Percentiles rank a stretch among this genome's conserved stretches.
These are phyloP conservation scores for Hibiscus syriacus DNA, from an alignment of 345 rosid species.

Conservation along the genomic window DNA sequence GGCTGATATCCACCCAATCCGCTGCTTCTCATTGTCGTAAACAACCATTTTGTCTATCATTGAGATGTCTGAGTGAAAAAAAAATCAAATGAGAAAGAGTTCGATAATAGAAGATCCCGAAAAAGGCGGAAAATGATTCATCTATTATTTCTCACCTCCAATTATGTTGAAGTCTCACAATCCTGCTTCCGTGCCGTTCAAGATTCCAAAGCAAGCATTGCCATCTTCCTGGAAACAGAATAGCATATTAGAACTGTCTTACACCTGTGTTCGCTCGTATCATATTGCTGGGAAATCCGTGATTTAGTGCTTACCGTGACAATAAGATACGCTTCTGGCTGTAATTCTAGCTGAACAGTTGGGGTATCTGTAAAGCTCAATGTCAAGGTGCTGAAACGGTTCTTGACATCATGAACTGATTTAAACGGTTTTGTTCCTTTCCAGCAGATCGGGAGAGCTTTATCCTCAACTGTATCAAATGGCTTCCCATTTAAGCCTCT, in stretches of 20 bases:
- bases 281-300: background rate
- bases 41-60: constrained; percentile 56
- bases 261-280: background rate
- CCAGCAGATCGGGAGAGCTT: constrained; percentile 77
- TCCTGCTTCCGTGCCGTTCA: constrained; percentile 55
- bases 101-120: background rate
- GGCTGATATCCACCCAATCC: constrained; percentile 60
- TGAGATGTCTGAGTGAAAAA: constrained; percentile 34
- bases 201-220: constrained; percentile 76
- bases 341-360: constrained; percentile 37
- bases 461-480: constrained; percentile 45
- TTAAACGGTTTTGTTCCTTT: constrained; percentile 53
- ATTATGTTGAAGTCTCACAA: constrained; percentile 39
- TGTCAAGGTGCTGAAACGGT: constrained; percentile 49
- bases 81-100: background rate
- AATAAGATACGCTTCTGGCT: constrained; percentile 71
- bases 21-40: constrained; percentile 71
- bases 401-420: constrained; percentile 37
- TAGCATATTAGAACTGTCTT: background rate
- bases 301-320: constrained; percentile 44
- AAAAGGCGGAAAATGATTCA: background rate
- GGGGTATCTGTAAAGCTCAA: constrained; percentile 41
- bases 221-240: constrained; percentile 39
- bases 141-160: constrained; percentile 30
- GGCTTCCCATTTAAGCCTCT: constrained; percentile 39